Conservation (phyloP, 495 filamentous ascomycete genomes). For the Penicillium steckii region DNA sequence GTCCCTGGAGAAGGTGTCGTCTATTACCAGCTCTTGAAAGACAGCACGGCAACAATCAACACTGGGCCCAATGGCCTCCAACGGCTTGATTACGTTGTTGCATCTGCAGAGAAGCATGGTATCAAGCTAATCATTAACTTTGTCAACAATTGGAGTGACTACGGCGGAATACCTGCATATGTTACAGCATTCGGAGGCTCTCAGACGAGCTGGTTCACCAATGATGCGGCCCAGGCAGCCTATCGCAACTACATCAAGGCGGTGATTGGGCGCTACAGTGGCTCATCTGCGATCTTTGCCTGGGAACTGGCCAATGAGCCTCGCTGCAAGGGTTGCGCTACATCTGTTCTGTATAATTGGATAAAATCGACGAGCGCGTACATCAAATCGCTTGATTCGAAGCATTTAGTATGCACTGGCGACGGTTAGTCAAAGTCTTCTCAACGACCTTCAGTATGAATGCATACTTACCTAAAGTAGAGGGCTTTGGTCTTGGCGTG, state of each 20-base stretch:
- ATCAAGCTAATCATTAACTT: constrained; percentile 61
- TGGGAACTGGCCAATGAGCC: constrained; percentile 76
- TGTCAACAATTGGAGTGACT: constrained; percentile 62
- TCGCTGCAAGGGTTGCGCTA: constrained; percentile 60
- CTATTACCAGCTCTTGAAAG: constrained; percentile 59
- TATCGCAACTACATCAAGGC: constrained; percentile 64
- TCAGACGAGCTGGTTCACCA: constrained; percentile 56
- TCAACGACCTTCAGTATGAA: neutral
- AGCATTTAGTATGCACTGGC: constrained; percentile 68
- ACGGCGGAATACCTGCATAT: constrained; percentile 66
- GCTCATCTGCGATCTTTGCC: constrained; percentile 59
- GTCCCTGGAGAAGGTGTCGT: constrained; percentile 48
- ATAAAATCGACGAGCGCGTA: constrained; percentile 56
- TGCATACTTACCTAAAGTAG: no score
- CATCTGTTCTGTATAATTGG: constrained; percentile 61
- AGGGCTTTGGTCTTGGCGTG: constrained; percentile 40
- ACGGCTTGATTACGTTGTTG: constrained; percentile 65
- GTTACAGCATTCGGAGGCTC: constrained; percentile 59
- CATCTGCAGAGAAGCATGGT: constrained; percentile 53
- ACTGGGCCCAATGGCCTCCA: constrained; percentile 64
- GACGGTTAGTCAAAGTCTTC: constrained; percentile 34
- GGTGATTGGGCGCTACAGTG: constrained; percentile 59
- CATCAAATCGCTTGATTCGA: constrained; percentile 61
- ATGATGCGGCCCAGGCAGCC: constrained; percentile 50
- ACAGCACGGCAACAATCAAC: constrained; percentile 59